These are phyloP conservation scores for Chlamydomonas incerta DNA, from an alignment of 139 green algal species.

Conservation along the genomic window DNA sequence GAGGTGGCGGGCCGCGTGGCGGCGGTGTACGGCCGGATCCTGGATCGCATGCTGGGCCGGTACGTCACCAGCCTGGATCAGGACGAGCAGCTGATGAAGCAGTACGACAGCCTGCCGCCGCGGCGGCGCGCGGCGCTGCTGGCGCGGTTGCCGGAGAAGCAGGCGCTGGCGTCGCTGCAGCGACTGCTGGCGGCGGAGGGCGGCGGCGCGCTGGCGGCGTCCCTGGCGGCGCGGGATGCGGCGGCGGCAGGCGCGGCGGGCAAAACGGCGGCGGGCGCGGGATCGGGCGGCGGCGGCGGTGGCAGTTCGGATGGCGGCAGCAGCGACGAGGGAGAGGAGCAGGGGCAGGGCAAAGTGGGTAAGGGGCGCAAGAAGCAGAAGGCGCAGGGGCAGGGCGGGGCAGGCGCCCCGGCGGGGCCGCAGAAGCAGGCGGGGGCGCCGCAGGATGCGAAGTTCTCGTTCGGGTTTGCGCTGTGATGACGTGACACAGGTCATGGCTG, in stretches of 20 bases:
- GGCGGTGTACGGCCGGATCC: conserved; percentile 2
- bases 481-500: background rate
- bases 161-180: background rate
- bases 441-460: background rate
- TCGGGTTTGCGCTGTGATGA: background rate
- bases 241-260: background rate
- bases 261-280: background rate
- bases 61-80: conserved; percentile 47
- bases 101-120: background rate
- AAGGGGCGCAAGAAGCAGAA: background rate
- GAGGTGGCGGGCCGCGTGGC: background rate
- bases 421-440: background rate
- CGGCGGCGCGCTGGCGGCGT: too few species aligned
- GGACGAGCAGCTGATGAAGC: conserved; percentile 42
- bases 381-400: background rate
- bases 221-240: background rate
- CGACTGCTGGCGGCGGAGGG: too few species aligned
- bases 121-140: conserved; percentile 8
- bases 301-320: too few species aligned
- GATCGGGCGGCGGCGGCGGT: background rate
- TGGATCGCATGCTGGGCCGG: conserved; percentile 40
- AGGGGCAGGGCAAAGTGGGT: too few species aligned
- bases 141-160: conserved; percentile 34
- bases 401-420: too few species aligned
- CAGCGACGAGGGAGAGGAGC: too few species aligned